Base-by-base conservation (phyloP, 2,329 filamentous ascomycete genomes). In the Botrytis deweyae region DNA sequence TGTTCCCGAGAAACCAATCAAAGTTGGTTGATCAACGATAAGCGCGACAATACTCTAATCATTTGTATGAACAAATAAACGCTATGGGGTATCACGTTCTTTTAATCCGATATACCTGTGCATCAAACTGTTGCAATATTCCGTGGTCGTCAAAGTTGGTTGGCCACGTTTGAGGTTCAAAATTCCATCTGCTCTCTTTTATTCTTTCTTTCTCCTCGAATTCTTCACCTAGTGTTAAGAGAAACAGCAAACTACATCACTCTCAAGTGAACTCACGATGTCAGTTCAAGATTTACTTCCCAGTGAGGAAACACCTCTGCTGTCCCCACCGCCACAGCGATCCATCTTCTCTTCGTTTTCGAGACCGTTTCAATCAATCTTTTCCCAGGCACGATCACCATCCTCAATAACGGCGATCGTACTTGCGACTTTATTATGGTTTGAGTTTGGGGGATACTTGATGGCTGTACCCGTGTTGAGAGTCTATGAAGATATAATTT, bases 401-500 rank as follows among this genome's bases (percentile, higher is more conserved):
- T 74, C 78, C 75, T 77, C 79, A 64, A 81, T 84, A 36, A 78
- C 81, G 29, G 76, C 77, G 67, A 76, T 84, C 36, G 74, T 83
- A 16, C 79, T 80, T n/a, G 62, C 76, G 33, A 75, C 81, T 6
- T 74, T 82, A 22, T 79, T 84, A 63, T 40, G 82, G 20, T 74
- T 78, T 3, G 75, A 78, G 5, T 76, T 78, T 49, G 77, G 80
- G 2, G 78, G 76, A 20, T 79, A 77, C 3, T 78, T 84, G 42
- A 79, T 79, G 73, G 75, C 73, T 12, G 80, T 84, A 42, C 81
- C 83, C 16, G 74, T 76, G 62, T 79, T 81, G 9, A 79, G 83
- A 68, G 78, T 83, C 40, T 80, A 80, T 52, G 83, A 84, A 74
- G 81, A 84, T 75, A 81, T 83, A 33, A 77, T 84, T 42, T 84